Evolutionary conservation across 163 green algal genomes (phyloP), one percentile per base, ranked within the genome.

Genomic region (Prototheca cutis): DNA sequence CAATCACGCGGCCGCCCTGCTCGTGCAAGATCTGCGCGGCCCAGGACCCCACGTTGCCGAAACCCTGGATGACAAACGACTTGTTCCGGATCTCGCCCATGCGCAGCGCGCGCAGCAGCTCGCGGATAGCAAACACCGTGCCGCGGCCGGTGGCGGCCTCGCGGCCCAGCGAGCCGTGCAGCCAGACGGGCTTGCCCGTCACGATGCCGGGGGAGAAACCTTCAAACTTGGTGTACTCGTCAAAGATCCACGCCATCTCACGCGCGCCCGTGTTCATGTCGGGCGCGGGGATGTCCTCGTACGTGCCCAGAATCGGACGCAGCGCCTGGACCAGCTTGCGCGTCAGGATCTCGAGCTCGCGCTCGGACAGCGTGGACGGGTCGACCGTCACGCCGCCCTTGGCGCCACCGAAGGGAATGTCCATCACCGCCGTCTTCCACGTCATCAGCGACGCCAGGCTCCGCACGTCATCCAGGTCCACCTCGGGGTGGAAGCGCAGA

Each of bases 401-500:
- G 49, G 85, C 87, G 4, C 89, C 88, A 3, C 88, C 88, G 82
- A 94, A 97, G 6, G 90, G 90, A 34, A 97, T 88, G 73, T 97
- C 87, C 84, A 96, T 90, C 21, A 97, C 75, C 4, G 90, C 88
- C 4, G 90, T 96, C 69, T 97, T 97, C 87, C 90, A 97, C 2
- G 89, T 97, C 90, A 97, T 97, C 15, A 97, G 68, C 17, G 71
- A 85, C 2, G 89, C 90, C 58, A 97, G 73, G 81, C 77, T 87
- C 47, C 84, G 71, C 24, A 95, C 85, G 58, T 95, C 87, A 65
- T 96, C 89, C 19, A 96, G 68, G 70, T 95, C 88, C 27, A 95
- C 85, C 4, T 88, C 59, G 1, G 78, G 77, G 62, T 91, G 83
- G 77, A 84, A 90, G n/a, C 83, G 66, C 62, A 94, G 73, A 5